Evolutionary conservation across 441 rosid genomes (phyloP), one percentile per base, ranked within the genome.

Genomic region (Brassica balearica): DNA sequence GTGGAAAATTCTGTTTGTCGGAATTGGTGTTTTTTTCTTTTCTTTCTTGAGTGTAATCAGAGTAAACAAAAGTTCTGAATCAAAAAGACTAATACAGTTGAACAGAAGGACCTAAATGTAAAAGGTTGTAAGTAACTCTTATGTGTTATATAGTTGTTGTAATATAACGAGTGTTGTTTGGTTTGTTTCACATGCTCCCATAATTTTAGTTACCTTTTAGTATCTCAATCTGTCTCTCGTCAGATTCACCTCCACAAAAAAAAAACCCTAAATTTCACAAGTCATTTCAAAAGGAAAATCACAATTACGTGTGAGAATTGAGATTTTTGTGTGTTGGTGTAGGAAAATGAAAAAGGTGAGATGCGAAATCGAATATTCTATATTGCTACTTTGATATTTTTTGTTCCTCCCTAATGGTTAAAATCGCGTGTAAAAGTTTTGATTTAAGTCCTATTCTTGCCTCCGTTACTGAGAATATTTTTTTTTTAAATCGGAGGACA

Each of bases 211-310:
- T 64, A 77, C 73, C 25, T 12, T 46, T 46, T 12, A 48, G 55
- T 48, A 48, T 48, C 55, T 48, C 17, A 12, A 48, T 48, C 15
- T 48, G 55, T 36, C 41, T 48, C 55, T 48, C 55, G 4, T 48
- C 74, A 69, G 80, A 77, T 77, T 77, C 75, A 63, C 43, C 69
- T 76, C 27, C 36, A 67, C 62, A 29, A 36, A 36, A 29, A 36
- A 36, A 77, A 69, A 77, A 70, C 80, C 80, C 80, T 70, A 69
- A 12, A n/a, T 69, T 29, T 43, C 78, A 69, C 58, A 43, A 60
- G 29, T 59, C 67, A 9, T 76, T 61, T 25, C 66, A 4, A 8
- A 23, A 22, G 10, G 59, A 25, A 64, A 74, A 60, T 10, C 32
- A 43, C 14, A 43, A 3, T 43, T 43, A 43, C 51, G 51, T 43